Evolutionary conservation across 176 grass and related monocot species (phyloP).

Genomic region (Eragrostis curvula): DNA sequence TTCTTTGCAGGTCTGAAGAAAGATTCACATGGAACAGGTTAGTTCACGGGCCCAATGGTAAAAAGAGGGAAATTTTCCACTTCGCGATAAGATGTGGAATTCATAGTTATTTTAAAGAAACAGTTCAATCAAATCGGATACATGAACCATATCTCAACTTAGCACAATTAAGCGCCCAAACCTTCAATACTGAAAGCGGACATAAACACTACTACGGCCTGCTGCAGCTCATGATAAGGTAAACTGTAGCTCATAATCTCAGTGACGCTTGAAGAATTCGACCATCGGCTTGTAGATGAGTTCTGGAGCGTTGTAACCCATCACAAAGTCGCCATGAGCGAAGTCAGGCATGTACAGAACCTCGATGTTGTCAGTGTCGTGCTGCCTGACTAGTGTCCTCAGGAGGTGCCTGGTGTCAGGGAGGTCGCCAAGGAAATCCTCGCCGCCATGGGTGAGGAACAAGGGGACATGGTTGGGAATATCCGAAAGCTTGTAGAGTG

Average conservation of each 20-base stretch:
- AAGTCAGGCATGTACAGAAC: slow-evolving; percentile 41
- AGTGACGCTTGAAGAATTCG: slow-evolving; percentile 55
- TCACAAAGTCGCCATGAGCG: slow-evolving; percentile 50
- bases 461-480: slow-evolving; percentile 46
- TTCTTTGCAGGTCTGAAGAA: too few species aligned
- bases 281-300: slow-evolving; percentile 52
- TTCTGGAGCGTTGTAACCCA: slow-evolving; percentile 40
- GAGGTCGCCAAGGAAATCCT: slow-evolving; percentile 42
- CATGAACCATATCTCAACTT: not conserved
- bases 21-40: too few species aligned
- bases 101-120: not conserved
- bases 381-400: slow-evolving; percentile 24
- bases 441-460: slow-evolving; percentile 53
- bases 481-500: slow-evolving; percentile 38
- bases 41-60: not conserved
- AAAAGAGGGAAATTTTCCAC: not conserved
- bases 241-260: not conserved
- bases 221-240: not conserved
- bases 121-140: not conserved
- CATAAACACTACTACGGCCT: not conserved
- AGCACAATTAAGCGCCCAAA: not conserved
- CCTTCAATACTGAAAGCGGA: not conserved
- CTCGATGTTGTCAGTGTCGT: slow-evolving; percentile 34
- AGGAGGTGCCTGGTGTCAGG: slow-evolving; percentile 51
- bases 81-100: not conserved